A percentile compares a stretch with the other conserved stretches of the same genome.
Conservation (phyloP, 2,329 filamentous ascomycete species). For the Escovopsis sp. region DNA sequence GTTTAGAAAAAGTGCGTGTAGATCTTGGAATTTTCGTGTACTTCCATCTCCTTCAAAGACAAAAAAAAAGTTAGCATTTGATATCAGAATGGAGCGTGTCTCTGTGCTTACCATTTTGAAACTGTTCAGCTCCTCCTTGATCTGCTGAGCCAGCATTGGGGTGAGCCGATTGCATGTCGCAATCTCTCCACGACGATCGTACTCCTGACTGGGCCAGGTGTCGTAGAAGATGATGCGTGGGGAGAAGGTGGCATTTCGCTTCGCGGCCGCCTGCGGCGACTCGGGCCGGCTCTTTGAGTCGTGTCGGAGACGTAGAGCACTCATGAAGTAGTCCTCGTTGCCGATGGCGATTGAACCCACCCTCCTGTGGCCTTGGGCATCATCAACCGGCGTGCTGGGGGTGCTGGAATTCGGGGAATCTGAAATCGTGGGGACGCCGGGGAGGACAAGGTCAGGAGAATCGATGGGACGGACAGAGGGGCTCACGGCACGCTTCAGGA, state of each 20-base stretch:
- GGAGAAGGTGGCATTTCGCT: slow-evolving; percentile 63
- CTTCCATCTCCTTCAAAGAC: slow-evolving; percentile 80
- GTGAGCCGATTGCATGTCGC: slow-evolving; percentile 96
- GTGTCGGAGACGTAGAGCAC: slow-evolving; percentile 55
- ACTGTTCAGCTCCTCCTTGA: slow-evolving; percentile 97
- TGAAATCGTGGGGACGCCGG: slow-evolving; percentile 46
- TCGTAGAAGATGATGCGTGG: slow-evolving; percentile 90
- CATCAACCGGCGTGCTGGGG: slow-evolving; percentile 76
- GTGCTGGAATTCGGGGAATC: slow-evolving; percentile 77
- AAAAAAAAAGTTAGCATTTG: slow-evolving; percentile 21
- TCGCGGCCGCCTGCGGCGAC: slow-evolving; percentile 55
- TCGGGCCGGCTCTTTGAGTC: slow-evolving; percentile 69
- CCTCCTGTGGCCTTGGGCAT: slow-evolving; percentile 51
- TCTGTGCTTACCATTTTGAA: slow-evolving; percentile 66
- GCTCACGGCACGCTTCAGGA: slow-evolving; percentile 74
- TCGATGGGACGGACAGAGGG: slow-evolving; percentile 53
- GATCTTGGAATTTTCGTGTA: slow-evolving; percentile 96
- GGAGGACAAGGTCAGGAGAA: slow-evolving; percentile 39
- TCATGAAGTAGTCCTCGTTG: slow-evolving; percentile 82
- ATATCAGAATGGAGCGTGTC: background rate
- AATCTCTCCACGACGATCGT: slow-evolving; percentile 89
- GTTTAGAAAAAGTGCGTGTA: slow-evolving; percentile 99
- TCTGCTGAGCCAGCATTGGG: slow-evolving; percentile 93
- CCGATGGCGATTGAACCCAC: slow-evolving; percentile 59
- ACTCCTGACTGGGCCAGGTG: slow-evolving; percentile 90